Percentiles rank a stretch among this genome's conserved stretches.
Conservation (phyloP, 257 asterid species). For the Ballota nigra region DNA sequence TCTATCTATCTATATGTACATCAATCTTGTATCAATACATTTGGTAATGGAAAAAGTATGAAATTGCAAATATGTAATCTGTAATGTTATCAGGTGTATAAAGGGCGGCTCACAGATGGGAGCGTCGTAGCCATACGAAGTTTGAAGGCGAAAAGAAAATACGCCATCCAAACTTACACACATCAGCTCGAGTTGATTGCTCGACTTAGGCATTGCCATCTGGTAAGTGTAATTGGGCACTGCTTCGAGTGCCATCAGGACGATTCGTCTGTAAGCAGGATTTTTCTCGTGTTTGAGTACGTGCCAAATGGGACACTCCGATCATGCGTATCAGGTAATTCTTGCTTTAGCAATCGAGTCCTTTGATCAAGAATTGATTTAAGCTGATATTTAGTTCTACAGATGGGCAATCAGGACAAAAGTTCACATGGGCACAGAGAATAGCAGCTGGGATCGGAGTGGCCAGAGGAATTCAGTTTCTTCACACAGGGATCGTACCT, state of each 20-base stretch:
- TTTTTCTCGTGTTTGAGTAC: slow-evolving; percentile 62
- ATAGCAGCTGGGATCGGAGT: slow-evolving; percentile 69
- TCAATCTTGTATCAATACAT: not conserved
- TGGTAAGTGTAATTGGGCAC: slow-evolving; percentile 83
- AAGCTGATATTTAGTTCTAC: slow-evolving; percentile 15
- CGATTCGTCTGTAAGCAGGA: slow-evolving; percentile 52
- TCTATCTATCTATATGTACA: not conserved
- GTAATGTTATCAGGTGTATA: slow-evolving; percentile 47
- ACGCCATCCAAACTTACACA: slow-evolving; percentile 51
- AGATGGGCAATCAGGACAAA: slow-evolving; percentile 43
- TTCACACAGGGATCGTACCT: slow-evolving; percentile 83
- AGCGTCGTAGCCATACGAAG: slow-evolving; percentile 58
- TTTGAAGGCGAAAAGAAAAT: slow-evolving; percentile 53
- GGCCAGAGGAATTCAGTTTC: slow-evolving; percentile 76
- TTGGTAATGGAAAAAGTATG: not conserved
- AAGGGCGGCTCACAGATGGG: slow-evolving; percentile 68
- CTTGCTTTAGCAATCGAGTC: not conserved
- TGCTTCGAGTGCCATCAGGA: slow-evolving; percentile 68
- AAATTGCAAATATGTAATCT: not conserved
- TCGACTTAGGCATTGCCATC: slow-evolving; percentile 65
- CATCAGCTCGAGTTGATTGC: slow-evolving; percentile 68
- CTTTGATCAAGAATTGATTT: too few relatives aligned
- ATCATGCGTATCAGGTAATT: slow-evolving; percentile 54
- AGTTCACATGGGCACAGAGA: slow-evolving; percentile 66
- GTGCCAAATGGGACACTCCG: slow-evolving; percentile 65